Conservation (phyloP, 1,284 basidiomycete species). For the Puccinia horiana region DNA sequence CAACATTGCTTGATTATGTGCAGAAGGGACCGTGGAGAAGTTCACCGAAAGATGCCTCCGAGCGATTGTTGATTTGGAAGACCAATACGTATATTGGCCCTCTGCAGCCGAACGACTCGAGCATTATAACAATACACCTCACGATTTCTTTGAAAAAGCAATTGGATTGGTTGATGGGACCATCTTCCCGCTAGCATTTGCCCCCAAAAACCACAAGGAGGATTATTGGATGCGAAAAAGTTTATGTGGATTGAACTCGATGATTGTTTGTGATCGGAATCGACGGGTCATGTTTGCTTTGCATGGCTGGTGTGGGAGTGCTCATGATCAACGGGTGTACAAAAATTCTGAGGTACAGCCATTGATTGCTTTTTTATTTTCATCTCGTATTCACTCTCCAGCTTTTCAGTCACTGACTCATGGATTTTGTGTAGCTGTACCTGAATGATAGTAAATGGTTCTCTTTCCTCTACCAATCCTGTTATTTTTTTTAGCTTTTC, state of each 20-base stretch:
- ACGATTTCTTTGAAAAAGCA: background rate
- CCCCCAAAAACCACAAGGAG: background rate
- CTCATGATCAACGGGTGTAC: slow-evolving; percentile 1
- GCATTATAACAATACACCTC: too few species aligned
- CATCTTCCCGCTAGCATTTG: background rate
- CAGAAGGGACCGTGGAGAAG: background rate
- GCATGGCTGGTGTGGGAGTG: slow-evolving; percentile 35
- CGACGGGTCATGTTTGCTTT: background rate
- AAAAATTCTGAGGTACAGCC: background rate
- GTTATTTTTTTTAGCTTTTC: too few species aligned
- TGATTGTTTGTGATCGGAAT: slow-evolving; percentile 14
- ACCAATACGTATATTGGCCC: background rate
- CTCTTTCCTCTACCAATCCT: too few species aligned
- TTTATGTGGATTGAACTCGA: background rate
- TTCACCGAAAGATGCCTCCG: background rate
- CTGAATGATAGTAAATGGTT: background rate
- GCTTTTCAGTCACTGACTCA: background rate
- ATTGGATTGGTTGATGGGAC: slow-evolving; percentile 23
- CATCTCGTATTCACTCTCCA: background rate
- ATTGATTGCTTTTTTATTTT: background rate
- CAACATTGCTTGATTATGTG: too few species aligned
- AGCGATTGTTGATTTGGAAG: background rate
- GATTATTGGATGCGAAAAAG: slow-evolving; percentile 10
- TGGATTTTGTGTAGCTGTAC: too few species aligned
- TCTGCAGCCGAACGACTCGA: too few species aligned